phyloP scores from a whole-genome alignment of 2,329 filamentous ascomycete genomes.

The Cercospora zeina region DNA sequence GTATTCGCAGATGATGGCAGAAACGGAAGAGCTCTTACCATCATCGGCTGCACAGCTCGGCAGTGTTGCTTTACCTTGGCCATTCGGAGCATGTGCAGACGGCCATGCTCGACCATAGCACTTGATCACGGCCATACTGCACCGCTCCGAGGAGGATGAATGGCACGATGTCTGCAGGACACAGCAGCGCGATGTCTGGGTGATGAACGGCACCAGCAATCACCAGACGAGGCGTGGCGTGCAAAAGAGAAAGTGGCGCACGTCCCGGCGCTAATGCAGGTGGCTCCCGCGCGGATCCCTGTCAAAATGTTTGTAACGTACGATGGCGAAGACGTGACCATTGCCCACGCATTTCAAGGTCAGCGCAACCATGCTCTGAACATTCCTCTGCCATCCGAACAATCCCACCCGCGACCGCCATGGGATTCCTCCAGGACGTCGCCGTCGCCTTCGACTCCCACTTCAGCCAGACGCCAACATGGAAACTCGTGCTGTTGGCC shows the following conservation, averaged over 20 bases:
- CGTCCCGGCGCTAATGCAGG: slow-evolving; percentile 16
- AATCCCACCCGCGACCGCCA: slow-evolving; percentile 15
- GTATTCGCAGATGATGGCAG: not conserved
- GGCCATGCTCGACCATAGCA: not conserved
- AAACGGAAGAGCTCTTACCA: slow-evolving; percentile 25
- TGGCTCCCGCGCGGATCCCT: slow-evolving; percentile 10
- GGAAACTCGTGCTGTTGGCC: slow-evolving; percentile 49
- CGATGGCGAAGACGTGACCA: slow-evolving; percentile 8
- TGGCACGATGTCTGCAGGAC: not conserved
- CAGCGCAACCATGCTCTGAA: slow-evolving; percentile 1
- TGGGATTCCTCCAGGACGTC: slow-evolving; percentile 37
- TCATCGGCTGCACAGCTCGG: slow-evolving; percentile 21
- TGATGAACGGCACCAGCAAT: not conserved
- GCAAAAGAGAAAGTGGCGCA: not conserved
- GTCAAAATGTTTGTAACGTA: slow-evolving; percentile 10
- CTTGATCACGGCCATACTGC: not conserved
- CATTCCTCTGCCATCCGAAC: not conserved
- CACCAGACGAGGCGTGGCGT: not conserved
- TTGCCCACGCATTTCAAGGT: slow-evolving; percentile 2
- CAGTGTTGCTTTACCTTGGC: slow-evolving; percentile 3
- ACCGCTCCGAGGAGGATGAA: not conserved
- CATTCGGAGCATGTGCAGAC: not conserved
- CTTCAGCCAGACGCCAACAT: slow-evolving; percentile 37
- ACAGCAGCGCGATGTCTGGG: not conserved
- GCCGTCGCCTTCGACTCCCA: slow-evolving; percentile 25